Percentiles rank a stretch among this genome's conserved stretches.
These are phyloP conservation scores for Thymus mandschuricus DNA, from an alignment of 257 asterid species.

Conservation along the genomic window DNA sequence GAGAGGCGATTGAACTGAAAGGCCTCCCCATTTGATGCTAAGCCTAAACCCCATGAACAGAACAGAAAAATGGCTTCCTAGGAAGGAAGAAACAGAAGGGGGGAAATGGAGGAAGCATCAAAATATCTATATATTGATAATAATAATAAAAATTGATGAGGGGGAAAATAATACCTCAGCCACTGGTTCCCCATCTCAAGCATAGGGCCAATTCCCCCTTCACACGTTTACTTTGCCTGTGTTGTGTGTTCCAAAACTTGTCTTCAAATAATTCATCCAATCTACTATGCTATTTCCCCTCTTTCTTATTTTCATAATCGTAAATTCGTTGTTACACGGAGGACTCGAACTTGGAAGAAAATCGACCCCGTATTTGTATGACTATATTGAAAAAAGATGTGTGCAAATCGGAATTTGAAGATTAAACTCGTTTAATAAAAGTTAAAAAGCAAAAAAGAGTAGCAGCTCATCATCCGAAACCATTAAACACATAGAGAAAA, in stretches of 20 bases:
- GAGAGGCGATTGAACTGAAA: slow-evolving; percentile 62
- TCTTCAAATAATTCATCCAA: not conserved
- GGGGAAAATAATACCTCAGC: slow-evolving; percentile 50
- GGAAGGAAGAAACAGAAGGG: slow-evolving; percentile 28
- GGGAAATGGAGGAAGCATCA: slow-evolving; percentile 32
- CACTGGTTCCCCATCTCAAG: slow-evolving; percentile 78
- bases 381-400: too few relatives aligned
- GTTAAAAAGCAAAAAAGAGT: too few relatives aligned
- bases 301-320: too few relatives aligned
- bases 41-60: slow-evolving; percentile 79
- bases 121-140: not conserved
- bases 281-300: not conserved
- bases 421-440: too few relatives aligned
- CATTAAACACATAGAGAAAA: too few relatives aligned
- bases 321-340: too few relatives aligned
- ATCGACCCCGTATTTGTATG: too few relatives aligned
- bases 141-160: slow-evolving; percentile 12
- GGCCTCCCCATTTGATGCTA: slow-evolving; percentile 66
- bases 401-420: too few relatives aligned
- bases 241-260: slow-evolving; percentile 9
- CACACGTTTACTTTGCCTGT: slow-evolving; percentile 28
- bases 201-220: slow-evolving; percentile 34
- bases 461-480: too few relatives aligned
- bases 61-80: slow-evolving; percentile 23
- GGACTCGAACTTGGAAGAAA: too few relatives aligned